These are phyloP conservation scores for Fusarium sp. DNA, from an alignment of 2,329 filamentous ascomycete genomes.

Conservation along the genomic window DNA sequence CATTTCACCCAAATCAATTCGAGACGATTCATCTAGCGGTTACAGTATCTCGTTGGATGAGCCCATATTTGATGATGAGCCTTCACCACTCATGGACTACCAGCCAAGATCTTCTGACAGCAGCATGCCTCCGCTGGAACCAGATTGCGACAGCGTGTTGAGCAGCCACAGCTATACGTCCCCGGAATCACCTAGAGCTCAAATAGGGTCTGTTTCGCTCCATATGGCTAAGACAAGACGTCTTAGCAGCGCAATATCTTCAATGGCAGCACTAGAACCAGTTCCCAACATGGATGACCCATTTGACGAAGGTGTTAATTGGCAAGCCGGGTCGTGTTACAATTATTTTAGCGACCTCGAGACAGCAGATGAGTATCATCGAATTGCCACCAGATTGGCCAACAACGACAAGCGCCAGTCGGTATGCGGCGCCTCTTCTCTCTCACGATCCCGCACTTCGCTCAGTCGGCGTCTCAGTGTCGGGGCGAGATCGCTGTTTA, in stretches of 20 bases:
- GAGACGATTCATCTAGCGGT: slow-evolving; percentile 45
- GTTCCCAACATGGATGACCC: slow-evolving; percentile 20
- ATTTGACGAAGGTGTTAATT: slow-evolving; percentile 31
- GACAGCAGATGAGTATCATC: slow-evolving; percentile 54
- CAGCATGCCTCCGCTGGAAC: slow-evolving; percentile 45
- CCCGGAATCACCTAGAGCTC: slow-evolving; percentile 35
- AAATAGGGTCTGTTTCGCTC: slow-evolving; percentile 28
- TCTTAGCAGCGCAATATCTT: slow-evolving; percentile 20
- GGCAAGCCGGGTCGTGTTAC: slow-evolving; percentile 37
- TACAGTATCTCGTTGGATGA: slow-evolving; percentile 41
- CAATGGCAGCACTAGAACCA: slow-evolving; percentile 18
- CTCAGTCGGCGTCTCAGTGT: slow-evolving; percentile 48
- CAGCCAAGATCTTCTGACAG: slow-evolving; percentile 37
- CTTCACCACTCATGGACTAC: slow-evolving; percentile 21
- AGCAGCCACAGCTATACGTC: slow-evolving; percentile 43
- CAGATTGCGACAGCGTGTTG: slow-evolving; percentile 43
- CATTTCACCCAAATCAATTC: slow-evolving; percentile 35
- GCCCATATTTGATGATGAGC: slow-evolving; percentile 44
- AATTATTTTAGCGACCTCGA: slow-evolving; percentile 51
- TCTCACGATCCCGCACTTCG: slow-evolving; percentile 34
- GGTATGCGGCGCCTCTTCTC: slow-evolving; percentile 21
- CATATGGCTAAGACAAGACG: slow-evolving; percentile 37
- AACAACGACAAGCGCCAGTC: slow-evolving; percentile 44
- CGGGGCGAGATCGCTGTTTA: slow-evolving; percentile 47
- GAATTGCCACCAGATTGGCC: slow-evolving; percentile 52